Conservation (phyloP, 1,284 basidiomycete genomes). For the Sporisorium exsertum region DNA sequence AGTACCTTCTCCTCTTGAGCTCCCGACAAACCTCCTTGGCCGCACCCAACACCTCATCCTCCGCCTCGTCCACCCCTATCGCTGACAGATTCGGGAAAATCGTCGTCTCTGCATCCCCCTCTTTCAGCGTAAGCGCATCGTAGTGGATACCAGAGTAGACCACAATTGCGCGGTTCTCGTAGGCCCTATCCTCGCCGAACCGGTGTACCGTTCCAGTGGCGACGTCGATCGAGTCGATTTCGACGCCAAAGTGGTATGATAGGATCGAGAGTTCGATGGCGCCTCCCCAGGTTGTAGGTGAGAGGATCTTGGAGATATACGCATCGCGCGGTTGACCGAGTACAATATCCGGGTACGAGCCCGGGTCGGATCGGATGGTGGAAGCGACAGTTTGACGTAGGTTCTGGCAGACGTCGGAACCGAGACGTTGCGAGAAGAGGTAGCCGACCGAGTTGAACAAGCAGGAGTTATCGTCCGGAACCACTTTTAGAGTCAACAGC, state of each 20-base stretch:
- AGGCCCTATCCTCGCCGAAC: constrained; percentile 51
- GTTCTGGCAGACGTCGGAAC: constrained; percentile 14
- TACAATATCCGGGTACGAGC: constrained; percentile 45
- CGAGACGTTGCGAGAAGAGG: constrained; percentile 30
- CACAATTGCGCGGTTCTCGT: constrained; percentile 33
- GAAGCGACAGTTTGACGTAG: constrained; percentile 42
- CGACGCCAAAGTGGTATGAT: constrained; percentile 33
- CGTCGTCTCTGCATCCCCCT: constrained; percentile 26
- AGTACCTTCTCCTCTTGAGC: constrained; percentile 47
- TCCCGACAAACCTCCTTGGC: constrained; percentile 34
- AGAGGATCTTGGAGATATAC: constrained; percentile 39
- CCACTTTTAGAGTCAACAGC: constrained; percentile 37
- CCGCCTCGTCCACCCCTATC: constrained; percentile 9
- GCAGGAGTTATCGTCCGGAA: constrained; percentile 62
- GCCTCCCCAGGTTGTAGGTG: constrained; percentile 48
- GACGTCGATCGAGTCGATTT: constrained; percentile 51
- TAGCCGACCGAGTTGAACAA: constrained; percentile 52
- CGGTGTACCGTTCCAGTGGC: constrained; percentile 43
- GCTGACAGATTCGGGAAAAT: constrained; percentile 34
- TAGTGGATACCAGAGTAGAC: constrained; percentile 61
- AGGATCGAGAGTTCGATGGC: constrained; percentile 57
- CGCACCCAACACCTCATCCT: constrained; percentile 35
- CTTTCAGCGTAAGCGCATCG: constrained; percentile 48
- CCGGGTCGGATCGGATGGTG: constrained; percentile 32
- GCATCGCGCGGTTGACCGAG: constrained; percentile 43